Conservation (phyloP, 2,329 filamentous ascomycete genomes). For the Nigrospora osmanthi region DNA sequence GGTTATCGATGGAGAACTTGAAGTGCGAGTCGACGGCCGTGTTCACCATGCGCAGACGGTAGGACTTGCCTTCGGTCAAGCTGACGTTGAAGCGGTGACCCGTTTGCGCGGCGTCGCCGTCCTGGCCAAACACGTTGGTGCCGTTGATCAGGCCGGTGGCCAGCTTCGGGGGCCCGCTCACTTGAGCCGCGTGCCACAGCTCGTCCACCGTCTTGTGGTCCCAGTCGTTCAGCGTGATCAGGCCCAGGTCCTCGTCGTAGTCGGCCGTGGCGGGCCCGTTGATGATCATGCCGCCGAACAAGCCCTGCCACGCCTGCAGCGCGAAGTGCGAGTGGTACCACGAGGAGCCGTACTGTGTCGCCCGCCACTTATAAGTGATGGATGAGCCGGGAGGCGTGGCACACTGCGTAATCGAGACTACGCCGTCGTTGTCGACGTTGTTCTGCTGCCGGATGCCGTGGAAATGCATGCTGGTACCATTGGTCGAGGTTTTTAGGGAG, state of each 20-base stretch:
- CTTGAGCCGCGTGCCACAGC: constrained; percentile 20
- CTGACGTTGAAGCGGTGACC: constrained; percentile 26
- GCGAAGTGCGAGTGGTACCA: constrained; percentile 58
- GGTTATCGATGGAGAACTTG: constrained; percentile 41
- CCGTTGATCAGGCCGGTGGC: constrained; percentile 33
- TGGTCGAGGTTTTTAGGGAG: constrained; percentile 32
- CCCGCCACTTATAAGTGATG: constrained; percentile 50
- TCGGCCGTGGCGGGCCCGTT: constrained; percentile 49
- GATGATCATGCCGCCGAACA: constrained; percentile 54
- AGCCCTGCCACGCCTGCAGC: constrained; percentile 41
- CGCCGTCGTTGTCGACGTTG: constrained; percentile 49
- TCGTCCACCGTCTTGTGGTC: constrained; percentile 35
- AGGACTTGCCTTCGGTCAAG: constrained; percentile 32
- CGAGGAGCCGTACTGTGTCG: constrained; percentile 43
- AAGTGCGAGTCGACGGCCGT: constrained; percentile 28
- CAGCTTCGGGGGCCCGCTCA: constrained; percentile 23
- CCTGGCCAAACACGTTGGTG: constrained; percentile 23
- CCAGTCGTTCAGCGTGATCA: constrained; percentile 53
- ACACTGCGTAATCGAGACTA: constrained; percentile 40
- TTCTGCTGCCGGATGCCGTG: constrained; percentile 53
- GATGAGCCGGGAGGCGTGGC: constrained; percentile 41
- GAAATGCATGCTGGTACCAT: constrained; percentile 56
- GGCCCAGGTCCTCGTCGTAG: constrained; percentile 57
- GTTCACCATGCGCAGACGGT: constrained; percentile 39
- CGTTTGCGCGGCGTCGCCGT: constrained; percentile 3